Percentiles rank a stretch among this genome's conserved stretches.
Conservation (phyloP, 768 basidiomycete species). For the Dacryopinax primogenitus region DNA sequence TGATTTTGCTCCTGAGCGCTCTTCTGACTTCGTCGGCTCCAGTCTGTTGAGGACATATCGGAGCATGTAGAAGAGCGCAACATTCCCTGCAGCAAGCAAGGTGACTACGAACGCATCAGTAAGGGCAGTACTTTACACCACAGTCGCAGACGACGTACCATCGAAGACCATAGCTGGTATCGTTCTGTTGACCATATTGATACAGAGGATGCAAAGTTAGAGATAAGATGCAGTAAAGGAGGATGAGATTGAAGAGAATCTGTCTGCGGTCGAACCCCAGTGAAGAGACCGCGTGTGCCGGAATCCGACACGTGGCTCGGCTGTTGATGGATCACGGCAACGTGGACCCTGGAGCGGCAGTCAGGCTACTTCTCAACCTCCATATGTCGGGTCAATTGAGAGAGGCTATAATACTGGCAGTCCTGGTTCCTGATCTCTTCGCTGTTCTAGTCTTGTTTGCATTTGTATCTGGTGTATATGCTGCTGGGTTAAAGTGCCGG, state of each 20-base stretch:
- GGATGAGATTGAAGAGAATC: too few species aligned
- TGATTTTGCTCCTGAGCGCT: slow-evolving; percentile 2
- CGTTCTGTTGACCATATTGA: background rate
- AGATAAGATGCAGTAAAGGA: background rate
- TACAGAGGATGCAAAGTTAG: background rate
- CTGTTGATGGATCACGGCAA: too few species aligned
- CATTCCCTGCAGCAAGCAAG: background rate
- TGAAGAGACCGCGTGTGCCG: background rate
- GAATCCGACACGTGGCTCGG: background rate
- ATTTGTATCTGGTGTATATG: background rate
- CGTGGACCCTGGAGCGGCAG: background rate
- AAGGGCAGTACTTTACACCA: too few species aligned
- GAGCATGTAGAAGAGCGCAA: background rate
- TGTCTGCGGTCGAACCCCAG: too few species aligned
- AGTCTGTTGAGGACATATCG: background rate
- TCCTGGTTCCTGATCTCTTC: background rate
- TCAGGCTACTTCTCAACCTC: background rate
- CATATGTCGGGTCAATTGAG: background rate
- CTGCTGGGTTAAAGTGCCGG: background rate
- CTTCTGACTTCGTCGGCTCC: background rate
- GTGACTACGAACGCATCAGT: background rate
- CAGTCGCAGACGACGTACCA: background rate
- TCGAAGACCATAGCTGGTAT: background rate
- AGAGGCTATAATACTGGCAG: background rate
- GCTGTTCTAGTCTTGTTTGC: background rate